These are phyloP conservation scores for Boletellus dicymbophilus DNA, from an alignment of 1,284 basidiomycete species.

Conservation along the genomic window DNA sequence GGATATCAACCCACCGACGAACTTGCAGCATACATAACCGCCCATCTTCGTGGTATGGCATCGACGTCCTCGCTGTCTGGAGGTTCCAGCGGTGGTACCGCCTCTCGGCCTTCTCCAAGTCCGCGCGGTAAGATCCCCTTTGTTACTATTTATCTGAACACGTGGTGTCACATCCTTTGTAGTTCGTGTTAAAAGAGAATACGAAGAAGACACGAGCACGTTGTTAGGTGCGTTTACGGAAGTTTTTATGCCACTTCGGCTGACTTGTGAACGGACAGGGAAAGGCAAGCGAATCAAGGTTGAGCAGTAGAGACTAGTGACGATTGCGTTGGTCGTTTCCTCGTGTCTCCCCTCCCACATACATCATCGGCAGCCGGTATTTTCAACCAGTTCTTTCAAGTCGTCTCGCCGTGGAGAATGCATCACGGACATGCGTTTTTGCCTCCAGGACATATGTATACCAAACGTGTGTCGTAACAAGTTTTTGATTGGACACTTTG, in stretches of 20 bases:
- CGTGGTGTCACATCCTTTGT: neutral
- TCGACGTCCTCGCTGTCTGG: neutral
- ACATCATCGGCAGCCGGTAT: neutral
- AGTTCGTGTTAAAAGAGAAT: slow-evolving; percentile 17
- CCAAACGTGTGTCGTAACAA: no score
- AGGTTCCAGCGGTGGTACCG: neutral
- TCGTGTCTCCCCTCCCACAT: neutral
- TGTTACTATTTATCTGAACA: no score
- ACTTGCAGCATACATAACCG: slow-evolving; percentile 10
- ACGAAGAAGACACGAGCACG: slow-evolving; percentile 6
- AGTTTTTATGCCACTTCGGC: neutral
- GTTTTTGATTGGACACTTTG: no score
- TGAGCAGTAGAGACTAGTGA: no score
- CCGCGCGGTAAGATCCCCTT: slow-evolving; percentile 1
- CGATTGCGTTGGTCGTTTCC: neutral
- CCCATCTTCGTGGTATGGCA: neutral
- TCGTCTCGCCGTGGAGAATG: no score
- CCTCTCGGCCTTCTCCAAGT: neutral
- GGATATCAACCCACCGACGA: slow-evolving; percentile 8
- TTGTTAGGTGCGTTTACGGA: slow-evolving; percentile 26
- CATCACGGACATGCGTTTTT: no score
- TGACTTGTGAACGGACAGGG: neutral
- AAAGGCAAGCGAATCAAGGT: neutral
- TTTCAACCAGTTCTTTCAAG: no score
- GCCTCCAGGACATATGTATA: no score